A percentile compares a stretch with the other conserved stretches of the same genome.
Evolutionary conservation across 2,329 filamentous ascomycete genomes (phyloP).

Genomic region (Neonectria ditissima): DNA sequence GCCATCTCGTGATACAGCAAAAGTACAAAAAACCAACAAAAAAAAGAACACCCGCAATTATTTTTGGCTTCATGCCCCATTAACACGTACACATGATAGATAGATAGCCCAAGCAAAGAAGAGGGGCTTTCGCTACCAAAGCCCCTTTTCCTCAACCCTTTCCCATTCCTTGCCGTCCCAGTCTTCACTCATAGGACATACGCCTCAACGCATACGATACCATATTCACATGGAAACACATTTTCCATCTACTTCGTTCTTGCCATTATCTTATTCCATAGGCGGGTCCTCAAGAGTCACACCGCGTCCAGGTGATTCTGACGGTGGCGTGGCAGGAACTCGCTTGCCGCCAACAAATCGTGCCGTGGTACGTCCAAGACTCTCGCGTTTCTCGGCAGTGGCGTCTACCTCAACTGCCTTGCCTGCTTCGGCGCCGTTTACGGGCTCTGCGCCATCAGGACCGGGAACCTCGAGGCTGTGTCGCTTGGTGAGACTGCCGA

Average conservation of each 20-base stretch:
- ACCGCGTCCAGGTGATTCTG: constrained; percentile 53
- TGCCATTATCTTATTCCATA: constrained; percentile 57
- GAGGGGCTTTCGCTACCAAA: constrained; percentile 1
- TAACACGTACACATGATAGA: constrained; percentile 45
- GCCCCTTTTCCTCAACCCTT: background rate
- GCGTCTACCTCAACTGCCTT: constrained; percentile 41
- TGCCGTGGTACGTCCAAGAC: constrained; percentile 61
- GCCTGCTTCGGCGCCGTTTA: constrained; percentile 55
- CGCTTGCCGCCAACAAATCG: constrained; percentile 65
- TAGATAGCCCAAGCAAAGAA: constrained; percentile 24
- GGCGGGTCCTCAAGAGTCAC: constrained; percentile 65
- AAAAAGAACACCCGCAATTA: constrained; percentile 35
- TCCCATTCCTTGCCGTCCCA: constrained; percentile 3
- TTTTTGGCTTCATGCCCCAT: constrained; percentile 48
- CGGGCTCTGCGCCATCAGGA: constrained; percentile 59
- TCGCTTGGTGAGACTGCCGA: constrained; percentile 65
- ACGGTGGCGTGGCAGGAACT: constrained; percentile 48
- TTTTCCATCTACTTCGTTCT: constrained; percentile 19
- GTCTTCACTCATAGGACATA: background rate
- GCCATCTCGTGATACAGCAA: constrained; percentile 43
- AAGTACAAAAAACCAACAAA: constrained; percentile 42
- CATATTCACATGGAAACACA: constrained; percentile 26
- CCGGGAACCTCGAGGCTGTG: constrained; percentile 86
- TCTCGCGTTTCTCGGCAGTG: constrained; percentile 70
- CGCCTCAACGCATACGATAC: constrained; percentile 12